phyloP scores from a whole-genome alignment of 2,329 filamentous ascomycete genomes.

The Scedosporium aurantiacum region DNA sequence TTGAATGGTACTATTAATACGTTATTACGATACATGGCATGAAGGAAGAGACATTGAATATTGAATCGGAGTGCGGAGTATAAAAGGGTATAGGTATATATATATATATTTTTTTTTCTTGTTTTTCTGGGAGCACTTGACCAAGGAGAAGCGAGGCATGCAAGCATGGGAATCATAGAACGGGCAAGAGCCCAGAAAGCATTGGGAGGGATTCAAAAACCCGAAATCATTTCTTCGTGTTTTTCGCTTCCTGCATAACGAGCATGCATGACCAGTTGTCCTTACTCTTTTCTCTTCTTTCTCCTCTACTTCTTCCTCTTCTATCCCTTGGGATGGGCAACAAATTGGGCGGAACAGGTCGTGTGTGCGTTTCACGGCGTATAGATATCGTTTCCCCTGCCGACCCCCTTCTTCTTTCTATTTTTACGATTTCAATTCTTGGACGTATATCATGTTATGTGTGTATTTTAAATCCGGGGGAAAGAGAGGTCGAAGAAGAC shows the following conservation, averaged over 20 bases:
- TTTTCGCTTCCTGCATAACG: not conserved
- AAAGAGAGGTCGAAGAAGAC: too few relatives aligned
- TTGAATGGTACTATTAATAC: not conserved
- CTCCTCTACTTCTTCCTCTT: not conserved
- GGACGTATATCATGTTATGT: too few relatives aligned
- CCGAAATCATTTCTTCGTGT: not conserved
- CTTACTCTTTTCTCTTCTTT: not conserved
- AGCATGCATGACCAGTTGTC: not conserved
- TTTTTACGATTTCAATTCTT: not conserved
- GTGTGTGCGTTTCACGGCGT: not conserved
- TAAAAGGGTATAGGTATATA: not conserved
- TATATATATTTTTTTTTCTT: too few relatives aligned
- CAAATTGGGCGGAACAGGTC: not conserved
- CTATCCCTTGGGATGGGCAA: not conserved
- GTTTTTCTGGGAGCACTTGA: not conserved
- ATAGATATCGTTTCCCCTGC: not conserved
- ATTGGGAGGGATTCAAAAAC: not conserved
- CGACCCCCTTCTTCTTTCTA: not conserved
- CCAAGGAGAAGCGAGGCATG: not conserved
- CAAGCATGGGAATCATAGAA: slow-evolving; percentile 1
- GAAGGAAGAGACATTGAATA: not conserved
- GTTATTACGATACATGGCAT: not conserved
- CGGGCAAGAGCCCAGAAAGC: not conserved
- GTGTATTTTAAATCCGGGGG: too few relatives aligned
- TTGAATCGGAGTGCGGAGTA: not conserved